Evolutionary conservation across 179 eudicot genomes (phyloP), one percentile per base, ranked within the genome.

Genomic region (Silene coronaria): DNA sequence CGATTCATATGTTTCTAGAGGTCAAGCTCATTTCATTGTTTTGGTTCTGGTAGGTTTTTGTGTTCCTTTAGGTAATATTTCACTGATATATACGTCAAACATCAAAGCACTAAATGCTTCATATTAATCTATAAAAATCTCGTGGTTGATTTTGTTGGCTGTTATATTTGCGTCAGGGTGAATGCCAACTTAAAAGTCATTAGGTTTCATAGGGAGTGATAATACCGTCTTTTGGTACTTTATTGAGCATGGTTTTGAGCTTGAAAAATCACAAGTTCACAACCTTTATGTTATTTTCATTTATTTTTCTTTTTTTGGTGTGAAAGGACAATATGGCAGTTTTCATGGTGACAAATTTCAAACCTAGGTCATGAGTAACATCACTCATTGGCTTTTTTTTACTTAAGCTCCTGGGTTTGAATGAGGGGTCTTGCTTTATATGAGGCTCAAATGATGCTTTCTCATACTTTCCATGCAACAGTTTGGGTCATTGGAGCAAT

Each of bases 401-500:
- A 19, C 63, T 27, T 28, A 23, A 34, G 75, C 66, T 12, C 38
- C 28, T 58, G 34, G 11, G 30, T 62, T 60, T 70, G n/a, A 70
- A 26, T 26, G 59, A 34, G 13, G 13, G 76, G 26, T 73, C 26
- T 34, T 77, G 30, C 13, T 68, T 38, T 48, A 6, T 67, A 53
- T 34, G 59, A 28, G 48, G 38, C 73, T 63, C 67, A 65, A 69
- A n/a, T 76, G 77, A 74, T 75, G 8, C 7, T 6, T 21, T 70
- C 72, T 5, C 26, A 58, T 57, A 58, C 12, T 57, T 71, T 27
- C 67, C 11, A 27, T 77, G 61, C 58, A 80, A 76, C 91, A 91
- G 98, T 82, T 86, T 80, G 96, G 89, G 65, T 77, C 96, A 60
- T 72, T 86, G 45, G 96, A 93, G 72, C 82, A 81, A 21, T 91